A percentile compares a stretch with the other conserved stretches of the same genome.
These are phyloP conservation scores for Gossypium australe DNA, from an alignment of 345 rosid genomes.

Conservation along the genomic window DNA sequence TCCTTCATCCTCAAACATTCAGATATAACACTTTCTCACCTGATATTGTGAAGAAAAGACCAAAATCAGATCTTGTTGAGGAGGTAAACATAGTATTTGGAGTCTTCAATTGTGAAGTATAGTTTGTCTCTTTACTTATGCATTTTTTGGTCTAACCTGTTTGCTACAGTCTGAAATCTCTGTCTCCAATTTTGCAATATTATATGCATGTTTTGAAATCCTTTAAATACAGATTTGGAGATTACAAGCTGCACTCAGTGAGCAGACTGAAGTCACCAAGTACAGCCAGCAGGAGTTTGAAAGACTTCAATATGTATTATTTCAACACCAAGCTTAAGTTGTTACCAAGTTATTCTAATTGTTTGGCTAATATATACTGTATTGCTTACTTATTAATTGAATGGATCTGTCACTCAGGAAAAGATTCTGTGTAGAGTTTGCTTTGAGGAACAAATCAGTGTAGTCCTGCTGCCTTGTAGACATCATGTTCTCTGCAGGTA, in stretches of 20 bases:
- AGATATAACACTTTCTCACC: constrained; percentile 87
- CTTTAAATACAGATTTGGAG: constrained; percentile 52
- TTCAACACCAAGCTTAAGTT: not conserved
- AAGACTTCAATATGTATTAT: constrained; percentile 70
- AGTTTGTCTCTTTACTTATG: not conserved
- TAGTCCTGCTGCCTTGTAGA: constrained; percentile 79
- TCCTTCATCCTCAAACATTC: constrained; percentile 20
- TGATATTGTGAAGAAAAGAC: constrained; percentile 69
- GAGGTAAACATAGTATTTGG: constrained; percentile 44
- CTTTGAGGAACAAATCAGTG: constrained; percentile 74
- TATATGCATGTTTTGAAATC: not conserved
- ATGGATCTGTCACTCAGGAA: constrained; percentile 46
- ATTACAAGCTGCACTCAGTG: constrained; percentile 61
- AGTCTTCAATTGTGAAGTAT: not conserved
- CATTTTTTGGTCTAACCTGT: not conserved
- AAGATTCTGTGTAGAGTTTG: constrained; percentile 82
- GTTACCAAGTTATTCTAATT: not conserved
- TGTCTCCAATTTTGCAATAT: not conserved
- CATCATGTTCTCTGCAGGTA: constrained; percentile 89
- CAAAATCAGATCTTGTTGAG: constrained; percentile 70
- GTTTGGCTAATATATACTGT: not conserved
- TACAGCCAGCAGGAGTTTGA: constrained; percentile 78
- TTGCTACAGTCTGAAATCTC: not conserved
- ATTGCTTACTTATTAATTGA: not conserved
- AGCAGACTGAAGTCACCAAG: constrained; percentile 68